Conservation (phyloP, 108 stramenopile species). For the Skeletonema grethae region DNA sequence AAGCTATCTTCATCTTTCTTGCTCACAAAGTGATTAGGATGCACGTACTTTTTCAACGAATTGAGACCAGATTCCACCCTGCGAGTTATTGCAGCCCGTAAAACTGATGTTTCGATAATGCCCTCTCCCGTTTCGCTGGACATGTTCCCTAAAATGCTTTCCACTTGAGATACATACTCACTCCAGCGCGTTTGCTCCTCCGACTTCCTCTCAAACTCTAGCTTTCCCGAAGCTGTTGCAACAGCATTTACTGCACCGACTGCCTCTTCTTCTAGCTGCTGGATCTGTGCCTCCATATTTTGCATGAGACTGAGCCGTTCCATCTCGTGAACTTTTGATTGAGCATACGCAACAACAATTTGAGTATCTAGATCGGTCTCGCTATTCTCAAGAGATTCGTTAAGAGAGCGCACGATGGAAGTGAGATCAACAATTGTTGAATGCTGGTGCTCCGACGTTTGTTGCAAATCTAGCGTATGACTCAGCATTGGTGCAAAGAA, state of each 20-base stretch:
- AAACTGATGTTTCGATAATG: slow-evolving; percentile 25
- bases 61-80: slow-evolving; percentile 37
- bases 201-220: slow-evolving; percentile 38
- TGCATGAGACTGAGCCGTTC: slow-evolving; percentile 18
- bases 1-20: slow-evolving; percentile 9
- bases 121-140: slow-evolving; percentile 7
- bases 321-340: slow-evolving; percentile 26
- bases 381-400: slow-evolving; percentile 18
- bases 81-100: slow-evolving; percentile 38
- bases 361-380: slow-evolving; percentile 6
- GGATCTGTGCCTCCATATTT: slow-evolving; percentile 22
- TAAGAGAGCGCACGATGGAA: slow-evolving; percentile 26
- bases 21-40: slow-evolving; percentile 37
- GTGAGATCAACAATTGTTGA: slow-evolving; percentile 36
- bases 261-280: slow-evolving; percentile 35
- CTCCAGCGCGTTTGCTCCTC: slow-evolving; percentile 43
- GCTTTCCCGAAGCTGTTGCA: slow-evolving; percentile 33
- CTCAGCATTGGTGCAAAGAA: slow-evolving; percentile 27
- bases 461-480: slow-evolving; percentile 13
- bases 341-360: slow-evolving; percentile 11
- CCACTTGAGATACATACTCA: slow-evolving; percentile 24
- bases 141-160: slow-evolving; percentile 20
- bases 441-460: slow-evolving; percentile 27
- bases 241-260: slow-evolving; percentile 37
- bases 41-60: slow-evolving; percentile 25